Evolutionary conservation across 2,329 filamentous ascomycete genomes (phyloP).

Genomic region (Fusarium torreyae): DNA sequence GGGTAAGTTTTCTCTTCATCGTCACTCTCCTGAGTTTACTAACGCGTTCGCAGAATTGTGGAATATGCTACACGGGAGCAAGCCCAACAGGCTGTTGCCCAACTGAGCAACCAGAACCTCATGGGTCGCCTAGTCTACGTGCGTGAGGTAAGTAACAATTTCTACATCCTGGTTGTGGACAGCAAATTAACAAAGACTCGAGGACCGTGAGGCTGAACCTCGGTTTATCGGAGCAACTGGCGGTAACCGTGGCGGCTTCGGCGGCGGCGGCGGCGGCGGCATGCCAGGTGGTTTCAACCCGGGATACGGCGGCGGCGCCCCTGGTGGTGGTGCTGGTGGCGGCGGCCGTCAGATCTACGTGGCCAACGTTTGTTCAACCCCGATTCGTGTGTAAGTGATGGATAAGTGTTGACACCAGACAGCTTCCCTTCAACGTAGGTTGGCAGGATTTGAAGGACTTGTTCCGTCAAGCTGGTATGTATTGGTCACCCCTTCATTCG

Average conservation of each 20-base stretch:
- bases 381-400: constrained; percentile 20
- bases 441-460: constrained; percentile 99
- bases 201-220: constrained; percentile 98
- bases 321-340: constrained; percentile 62
- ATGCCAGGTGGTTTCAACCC: constrained; percentile 70
- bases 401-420: constrained; percentile 46
- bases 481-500: background rate
- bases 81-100: constrained; percentile 96
- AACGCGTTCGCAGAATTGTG: constrained; percentile 83
- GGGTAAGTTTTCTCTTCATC: constrained; percentile 77
- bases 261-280: constrained; percentile 65
- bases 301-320: constrained; percentile 68
- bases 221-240: constrained; percentile 87
- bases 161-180: too few relatives aligned
- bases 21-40: constrained; percentile 46
- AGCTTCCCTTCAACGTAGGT: constrained; percentile 97
- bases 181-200: constrained; percentile 12
- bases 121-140: constrained; percentile 99
- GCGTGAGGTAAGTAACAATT: constrained; percentile 80
- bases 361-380: constrained; percentile 86
- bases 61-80: constrained; percentile 99
- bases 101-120: constrained; percentile 98
- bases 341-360: constrained; percentile 94
- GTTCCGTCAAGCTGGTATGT: constrained; percentile 96
- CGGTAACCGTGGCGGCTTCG: constrained; percentile 74